phyloP scores from a whole-genome alignment of 2,329 filamentous ascomycete species.

The Colletotrichum orchidophilum region DNA sequence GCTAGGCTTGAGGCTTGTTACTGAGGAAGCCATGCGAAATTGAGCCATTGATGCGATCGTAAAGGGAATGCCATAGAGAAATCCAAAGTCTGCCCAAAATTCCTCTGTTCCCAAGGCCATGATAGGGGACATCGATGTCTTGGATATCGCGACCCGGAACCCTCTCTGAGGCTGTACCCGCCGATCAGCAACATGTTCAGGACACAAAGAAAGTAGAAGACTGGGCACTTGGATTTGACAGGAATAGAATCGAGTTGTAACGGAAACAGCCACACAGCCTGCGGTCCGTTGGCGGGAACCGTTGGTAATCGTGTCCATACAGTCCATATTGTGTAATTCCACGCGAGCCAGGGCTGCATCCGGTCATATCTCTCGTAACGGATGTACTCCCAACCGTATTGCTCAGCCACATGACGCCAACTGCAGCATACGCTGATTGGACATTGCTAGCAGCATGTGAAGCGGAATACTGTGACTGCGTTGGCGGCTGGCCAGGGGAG shows the following conservation, averaged over 20 bases:
- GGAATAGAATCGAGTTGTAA: neutral
- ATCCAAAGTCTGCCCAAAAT: neutral
- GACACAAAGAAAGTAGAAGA: neutral
- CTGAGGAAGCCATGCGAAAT: neutral
- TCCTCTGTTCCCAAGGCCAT: neutral
- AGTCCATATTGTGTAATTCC: neutral
- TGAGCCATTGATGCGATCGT: neutral
- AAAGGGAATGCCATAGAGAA: neutral
- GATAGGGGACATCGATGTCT: no score
- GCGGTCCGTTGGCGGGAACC: neutral
- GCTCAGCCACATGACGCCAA: neutral
- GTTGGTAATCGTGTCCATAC: neutral
- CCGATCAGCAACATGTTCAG: neutral
- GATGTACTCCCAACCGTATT: neutral
- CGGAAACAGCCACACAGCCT: neutral
- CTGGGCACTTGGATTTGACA: neutral
- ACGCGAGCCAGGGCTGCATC: neutral
- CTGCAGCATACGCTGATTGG: neutral
- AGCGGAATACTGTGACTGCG: neutral
- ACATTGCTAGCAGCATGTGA: neutral
- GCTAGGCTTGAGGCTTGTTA: neutral
- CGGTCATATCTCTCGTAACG: neutral
- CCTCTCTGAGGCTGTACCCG: neutral
- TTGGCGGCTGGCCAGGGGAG: no score
- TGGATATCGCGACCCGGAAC: neutral